Conservation (phyloP, 805 yeast genomes). For the Saccharomycopsis sp. region DNA sequence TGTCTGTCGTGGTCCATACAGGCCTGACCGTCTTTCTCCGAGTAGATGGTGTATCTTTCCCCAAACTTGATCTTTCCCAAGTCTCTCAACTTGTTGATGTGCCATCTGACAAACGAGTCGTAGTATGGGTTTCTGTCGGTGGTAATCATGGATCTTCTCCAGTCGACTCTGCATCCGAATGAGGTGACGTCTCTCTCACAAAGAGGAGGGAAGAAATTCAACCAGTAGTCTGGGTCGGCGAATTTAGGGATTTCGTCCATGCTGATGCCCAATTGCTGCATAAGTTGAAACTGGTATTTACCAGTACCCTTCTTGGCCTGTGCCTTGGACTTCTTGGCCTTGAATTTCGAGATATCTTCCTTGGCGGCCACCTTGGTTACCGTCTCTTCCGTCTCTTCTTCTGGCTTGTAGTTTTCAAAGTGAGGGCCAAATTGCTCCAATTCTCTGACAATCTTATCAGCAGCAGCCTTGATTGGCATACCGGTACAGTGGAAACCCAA, state of each 20-base stretch:
- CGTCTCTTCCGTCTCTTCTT: conserved; percentile 40
- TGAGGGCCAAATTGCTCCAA: conserved; percentile 83
- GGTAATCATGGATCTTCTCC: conserved; percentile 95
- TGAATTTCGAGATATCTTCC: conserved; percentile 84
- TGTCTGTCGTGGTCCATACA: conserved; percentile 99
- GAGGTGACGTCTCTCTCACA: conserved; percentile 71
- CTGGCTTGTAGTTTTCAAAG: conserved; percentile 46
- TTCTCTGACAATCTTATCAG: conserved; percentile 92
- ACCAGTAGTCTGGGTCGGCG: conserved; percentile 91
- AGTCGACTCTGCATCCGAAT: conserved; percentile 92
- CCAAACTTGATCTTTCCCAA: conserved; percentile 93
- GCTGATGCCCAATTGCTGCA: conserved; percentile 88
- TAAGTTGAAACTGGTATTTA: conserved; percentile 92
- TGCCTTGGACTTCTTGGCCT: conserved; percentile 89
- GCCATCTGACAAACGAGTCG: conserved; percentile 95
- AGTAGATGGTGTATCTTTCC: conserved; percentile 94
- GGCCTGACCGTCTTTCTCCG: conserved; percentile 97
- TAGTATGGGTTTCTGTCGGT: conserved; percentile 94
- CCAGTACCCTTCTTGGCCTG: conserved; percentile 90
- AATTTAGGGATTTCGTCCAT: conserved; percentile 78
- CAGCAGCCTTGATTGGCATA: conserved; percentile 95
- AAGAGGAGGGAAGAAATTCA: conserved; percentile 83
- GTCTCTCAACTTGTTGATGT: conserved; percentile 79
- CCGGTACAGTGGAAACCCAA: conserved; percentile 99
- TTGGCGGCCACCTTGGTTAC: conserved; percentile 22